Evolutionary conservation across 179 eudicot species (phyloP), one percentile per base, ranked within the genome.

Genomic region (Carnegiea gigantea): DNA sequence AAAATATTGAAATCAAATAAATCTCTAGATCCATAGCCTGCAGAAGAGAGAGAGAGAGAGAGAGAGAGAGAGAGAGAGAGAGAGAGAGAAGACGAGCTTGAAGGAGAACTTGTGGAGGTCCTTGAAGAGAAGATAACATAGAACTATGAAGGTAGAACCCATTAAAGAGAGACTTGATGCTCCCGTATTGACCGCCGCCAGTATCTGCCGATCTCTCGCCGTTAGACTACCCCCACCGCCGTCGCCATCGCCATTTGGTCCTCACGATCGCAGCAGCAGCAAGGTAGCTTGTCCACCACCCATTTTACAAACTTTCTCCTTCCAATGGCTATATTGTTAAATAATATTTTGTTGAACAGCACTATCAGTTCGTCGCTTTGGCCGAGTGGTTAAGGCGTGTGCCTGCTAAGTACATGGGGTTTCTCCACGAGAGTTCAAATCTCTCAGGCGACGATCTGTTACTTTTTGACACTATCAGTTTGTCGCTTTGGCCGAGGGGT

Each of bases 71-170:
- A 95, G 98, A 4, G 99, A 92, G 79, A 96, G 92, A 73, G 99
- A 97, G 85, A 96, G 98, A 77, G 83, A 94, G 85, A 96, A 94
- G 81, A 96, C 96, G 88, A 96, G 99, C 87, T 94, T 96, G 92
- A 96, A 96, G 82, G 98, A 94, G 89, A 96, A 94, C 81, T 96
- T 94, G 86, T 96, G 98, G 78, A 96, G 99, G 13, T 94, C 97
- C 76, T 94, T 92, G 82, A 96, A 93, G 83, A 91, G 90, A 24
- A 94, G 81, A 73, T 94, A 96, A 77, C 99, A 96, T 13, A 96
- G 86, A 8, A 94, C 93, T 2, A 96, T 91, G 89, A 96, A 96
- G 9, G 89, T 89, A 0, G 99, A 96, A 6, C 98, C 99, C 17
- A 92, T 28, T 40, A 96, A 60, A 0, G 99, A 96, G 26, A 96